phyloP scores from a whole-genome alignment of 371 early-diverging fungal species.

The Mucor velutinosus region DNA sequence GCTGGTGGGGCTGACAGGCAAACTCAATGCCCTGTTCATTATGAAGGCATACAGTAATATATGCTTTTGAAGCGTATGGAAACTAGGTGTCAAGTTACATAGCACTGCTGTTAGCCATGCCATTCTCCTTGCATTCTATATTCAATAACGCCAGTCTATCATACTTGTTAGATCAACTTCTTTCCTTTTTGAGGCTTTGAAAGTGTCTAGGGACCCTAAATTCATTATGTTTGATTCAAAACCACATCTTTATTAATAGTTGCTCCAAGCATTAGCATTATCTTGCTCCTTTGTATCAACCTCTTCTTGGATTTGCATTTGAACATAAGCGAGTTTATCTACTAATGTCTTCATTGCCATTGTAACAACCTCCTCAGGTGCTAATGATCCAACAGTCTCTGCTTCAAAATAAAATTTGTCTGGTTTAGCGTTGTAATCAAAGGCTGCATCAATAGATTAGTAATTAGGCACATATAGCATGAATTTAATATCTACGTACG shows the following conservation, averaged over 20 bases:
- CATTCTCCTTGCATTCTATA: too few relatives aligned
- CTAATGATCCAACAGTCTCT: conserved; percentile 89
- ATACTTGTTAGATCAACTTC: too few relatives aligned
- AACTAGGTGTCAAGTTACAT: too few relatives aligned
- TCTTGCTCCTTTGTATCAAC: conserved; percentile 53
- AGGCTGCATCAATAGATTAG: conserved; percentile 46
- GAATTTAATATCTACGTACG: conserved; percentile 38
- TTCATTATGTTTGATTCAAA: too few relatives aligned
- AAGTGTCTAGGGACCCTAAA: too few relatives aligned
- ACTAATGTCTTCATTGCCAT: conserved; percentile 82
- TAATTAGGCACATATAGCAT: neutral
- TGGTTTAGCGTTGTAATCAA: conserved; percentile 87
- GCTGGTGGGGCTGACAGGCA: too few relatives aligned
- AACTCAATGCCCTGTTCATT: too few relatives aligned
- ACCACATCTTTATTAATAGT: conserved; percentile 18
- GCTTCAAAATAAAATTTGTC: conserved; percentile 88
- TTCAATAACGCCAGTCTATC: too few relatives aligned
- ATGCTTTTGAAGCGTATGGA: too few relatives aligned
- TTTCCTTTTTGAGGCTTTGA: too few relatives aligned
- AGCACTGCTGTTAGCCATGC: too few relatives aligned
- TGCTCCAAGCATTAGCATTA: conserved; percentile 27
- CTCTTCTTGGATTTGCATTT: conserved; percentile 75
- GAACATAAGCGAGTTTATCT: conserved; percentile 79
- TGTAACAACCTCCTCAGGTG: conserved; percentile 85
- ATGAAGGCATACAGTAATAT: too few relatives aligned